Evolutionary conservation across 1,284 basidiomycete species (phyloP), one percentile per base, ranked within the genome.

Genomic region (Trichosporon coremiiforme): DNA sequence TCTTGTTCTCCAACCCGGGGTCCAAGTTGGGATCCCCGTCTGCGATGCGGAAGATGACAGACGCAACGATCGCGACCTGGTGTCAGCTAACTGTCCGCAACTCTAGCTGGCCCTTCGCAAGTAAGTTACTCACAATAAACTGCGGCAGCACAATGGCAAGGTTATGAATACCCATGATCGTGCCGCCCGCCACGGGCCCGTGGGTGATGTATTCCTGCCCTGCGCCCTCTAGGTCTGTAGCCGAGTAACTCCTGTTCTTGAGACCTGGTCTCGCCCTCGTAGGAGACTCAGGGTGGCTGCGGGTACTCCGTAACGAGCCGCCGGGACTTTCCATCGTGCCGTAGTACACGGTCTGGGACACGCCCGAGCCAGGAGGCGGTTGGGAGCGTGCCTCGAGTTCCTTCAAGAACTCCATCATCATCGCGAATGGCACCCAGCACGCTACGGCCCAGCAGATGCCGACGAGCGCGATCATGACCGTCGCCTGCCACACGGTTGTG

Each of bases 381-480:
- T 67, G 62, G 13, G 29, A 1, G 41, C 38, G 50, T 25, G 29
- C 22, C 47, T 89, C 86, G 73, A 91, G 86, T 80, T 94, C 93
- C 84, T 93, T 94, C 73, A 95, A 84, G 78, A 93, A 89, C 91
- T 94, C 93, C 94, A 95, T 95, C 81, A 95, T 93, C 78, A 95
- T 94, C 22, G 29, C 29, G 29, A 64, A 80, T 17, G 64, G 45
- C 68, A 92, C 92, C 94, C 94, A 97, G 84, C 93, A 94, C 15
- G 94, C 93, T 25, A 97, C 91, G 1, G 94, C 93, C 95, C 95
- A 98, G 79, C 91, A 93, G 47, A 97, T 91, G 53, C 95, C 95
- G 15, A 95, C 89, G 50, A 95, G 81, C 66, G 90, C 89, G 67
- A 98, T 92, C 76, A 92, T 89, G 29, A 89, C 80, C 13, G 91